Percentiles rank a stretch among this genome's conserved stretches.
These are phyloP conservation scores for Solanum sitiens DNA, from an alignment of 257 asterid species.

Conservation along the genomic window DNA sequence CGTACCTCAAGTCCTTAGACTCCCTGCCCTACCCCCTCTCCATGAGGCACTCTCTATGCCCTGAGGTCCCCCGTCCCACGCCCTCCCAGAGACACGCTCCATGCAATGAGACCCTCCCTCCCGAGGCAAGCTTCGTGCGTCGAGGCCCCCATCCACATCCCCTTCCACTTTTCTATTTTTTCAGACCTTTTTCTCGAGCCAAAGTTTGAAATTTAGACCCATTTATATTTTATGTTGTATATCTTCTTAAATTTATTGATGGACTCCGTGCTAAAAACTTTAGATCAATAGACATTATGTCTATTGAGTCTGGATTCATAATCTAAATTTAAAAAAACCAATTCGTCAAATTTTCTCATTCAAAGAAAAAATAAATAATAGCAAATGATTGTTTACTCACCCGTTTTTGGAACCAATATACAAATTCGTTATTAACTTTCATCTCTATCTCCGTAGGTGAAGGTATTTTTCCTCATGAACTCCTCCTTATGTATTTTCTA, in stretches of 20 bases:
- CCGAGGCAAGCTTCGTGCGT: no score
- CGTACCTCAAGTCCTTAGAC: no score
- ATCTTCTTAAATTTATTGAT: neutral
- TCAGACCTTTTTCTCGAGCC: neutral
- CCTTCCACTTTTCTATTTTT: neutral
- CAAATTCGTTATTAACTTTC: neutral
- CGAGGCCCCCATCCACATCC: no score
- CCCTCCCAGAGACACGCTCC: no score
- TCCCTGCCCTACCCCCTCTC: no score
- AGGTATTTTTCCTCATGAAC: neutral
- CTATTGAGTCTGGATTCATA: neutral
- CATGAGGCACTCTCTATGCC: no score
- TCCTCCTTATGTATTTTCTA: neutral
- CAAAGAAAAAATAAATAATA: no score
- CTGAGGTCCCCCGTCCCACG: no score
- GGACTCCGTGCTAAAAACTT: neutral
- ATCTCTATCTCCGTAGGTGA: neutral
- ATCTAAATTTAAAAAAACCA: neutral
- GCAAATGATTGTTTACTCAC: neutral
- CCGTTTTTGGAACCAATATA: neutral
- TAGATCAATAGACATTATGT: no score
- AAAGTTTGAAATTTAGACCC: neutral
- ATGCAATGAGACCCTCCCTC: no score
- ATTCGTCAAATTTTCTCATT: neutral
- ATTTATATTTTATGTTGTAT: neutral